A percentile compares a stretch with the other conserved stretches of the same genome.
phyloP scores from a whole-genome alignment of 2,329 filamentous ascomycete genomes.

The Cladosporium colombiae region DNA sequence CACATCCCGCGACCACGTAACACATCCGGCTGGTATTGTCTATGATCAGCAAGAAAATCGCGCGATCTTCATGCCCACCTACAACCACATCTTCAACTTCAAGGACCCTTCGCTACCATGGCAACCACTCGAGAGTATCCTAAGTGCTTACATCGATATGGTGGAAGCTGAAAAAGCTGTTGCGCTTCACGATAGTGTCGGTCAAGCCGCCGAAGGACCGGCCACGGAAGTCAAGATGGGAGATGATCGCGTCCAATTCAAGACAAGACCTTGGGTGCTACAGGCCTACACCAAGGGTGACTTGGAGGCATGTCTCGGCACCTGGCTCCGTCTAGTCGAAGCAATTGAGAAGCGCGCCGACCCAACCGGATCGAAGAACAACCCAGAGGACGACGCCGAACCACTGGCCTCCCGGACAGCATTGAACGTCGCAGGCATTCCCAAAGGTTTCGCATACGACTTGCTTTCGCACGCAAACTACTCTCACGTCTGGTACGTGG shows the following conservation, averaged over 20 bases:
- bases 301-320: constrained; percentile 32
- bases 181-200: constrained; percentile 32
- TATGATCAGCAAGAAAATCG: constrained; percentile 34
- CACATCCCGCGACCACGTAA: constrained; percentile 33
- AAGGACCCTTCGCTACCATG: constrained; percentile 34
- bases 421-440: constrained; percentile 34
- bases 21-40: constrained; percentile 35
- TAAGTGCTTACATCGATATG: constrained; percentile 39
- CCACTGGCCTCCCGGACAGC: constrained; percentile 34
- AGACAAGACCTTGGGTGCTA: constrained; percentile 36
- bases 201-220: constrained; percentile 18
- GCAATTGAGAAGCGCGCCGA: constrained; percentile 32
- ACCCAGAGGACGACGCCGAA: constrained; percentile 30
- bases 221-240: constrained; percentile 26
- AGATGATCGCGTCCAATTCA: constrained; percentile 23
- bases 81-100: constrained; percentile 37
- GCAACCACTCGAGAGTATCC: constrained; percentile 38
- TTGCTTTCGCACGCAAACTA: constrained; percentile 34
- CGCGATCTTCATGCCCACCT: constrained; percentile 38
- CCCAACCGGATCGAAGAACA: constrained; percentile 26
- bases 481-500: constrained; percentile 36
- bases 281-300: constrained; percentile 37
- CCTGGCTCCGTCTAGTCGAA: constrained; percentile 34
- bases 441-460: constrained; percentile 37
- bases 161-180: constrained; percentile 38